Percentiles rank a stretch among this genome's conserved stretches.
Evolutionary conservation across 768 basidiomycete genomes (phyloP).

Genomic region (Rhizopogon vesiculosus): DNA sequence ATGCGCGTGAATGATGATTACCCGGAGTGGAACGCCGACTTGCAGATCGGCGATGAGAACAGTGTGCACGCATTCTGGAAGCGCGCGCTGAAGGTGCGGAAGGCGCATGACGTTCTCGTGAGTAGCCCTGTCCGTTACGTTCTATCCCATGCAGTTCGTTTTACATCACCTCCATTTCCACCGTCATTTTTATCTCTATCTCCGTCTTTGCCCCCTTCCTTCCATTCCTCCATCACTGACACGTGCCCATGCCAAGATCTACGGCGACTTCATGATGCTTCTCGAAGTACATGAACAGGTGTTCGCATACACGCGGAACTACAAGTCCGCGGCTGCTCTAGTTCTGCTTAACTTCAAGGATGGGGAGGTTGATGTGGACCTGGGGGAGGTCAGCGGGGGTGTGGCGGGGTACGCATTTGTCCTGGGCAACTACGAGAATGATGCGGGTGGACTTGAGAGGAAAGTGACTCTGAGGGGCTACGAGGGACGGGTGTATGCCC

Average conservation of each 20-base stretch:
- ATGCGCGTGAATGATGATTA: slow-evolving; percentile 74
- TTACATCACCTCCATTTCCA: too few species aligned
- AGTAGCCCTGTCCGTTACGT: not conserved
- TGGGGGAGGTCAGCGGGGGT: not conserved
- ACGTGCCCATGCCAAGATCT: slow-evolving; percentile 35
- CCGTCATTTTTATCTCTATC: not conserved
- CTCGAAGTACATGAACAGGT: slow-evolving; percentile 41
- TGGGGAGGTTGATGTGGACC: slow-evolving; percentile 16
- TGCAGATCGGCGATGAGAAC: slow-evolving; percentile 40
- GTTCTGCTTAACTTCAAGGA: slow-evolving; percentile 46
- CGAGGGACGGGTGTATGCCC: slow-evolving; percentile 24
- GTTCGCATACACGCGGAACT: slow-evolving; percentile 48
- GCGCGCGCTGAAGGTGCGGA: slow-evolving; percentile 46
- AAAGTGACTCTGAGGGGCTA: slow-evolving; percentile 19
- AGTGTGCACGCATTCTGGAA: slow-evolving; percentile 65
- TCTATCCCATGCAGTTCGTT: not conserved
- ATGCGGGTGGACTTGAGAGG: not conserved
- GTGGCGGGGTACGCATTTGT: slow-evolving; percentile 10
- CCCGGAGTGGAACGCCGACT: slow-evolving; percentile 49
- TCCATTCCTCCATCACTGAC: not conserved
- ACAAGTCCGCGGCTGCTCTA: slow-evolving; percentile 28
- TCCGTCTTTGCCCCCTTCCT: not conserved
- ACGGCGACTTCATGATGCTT: slow-evolving; percentile 55
- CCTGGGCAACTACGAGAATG: slow-evolving; percentile 21
- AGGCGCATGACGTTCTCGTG: slow-evolving; percentile 20